Conservation (phyloP, 2,329 filamentous ascomycete species). For the Stemphylium lycopersici region DNA sequence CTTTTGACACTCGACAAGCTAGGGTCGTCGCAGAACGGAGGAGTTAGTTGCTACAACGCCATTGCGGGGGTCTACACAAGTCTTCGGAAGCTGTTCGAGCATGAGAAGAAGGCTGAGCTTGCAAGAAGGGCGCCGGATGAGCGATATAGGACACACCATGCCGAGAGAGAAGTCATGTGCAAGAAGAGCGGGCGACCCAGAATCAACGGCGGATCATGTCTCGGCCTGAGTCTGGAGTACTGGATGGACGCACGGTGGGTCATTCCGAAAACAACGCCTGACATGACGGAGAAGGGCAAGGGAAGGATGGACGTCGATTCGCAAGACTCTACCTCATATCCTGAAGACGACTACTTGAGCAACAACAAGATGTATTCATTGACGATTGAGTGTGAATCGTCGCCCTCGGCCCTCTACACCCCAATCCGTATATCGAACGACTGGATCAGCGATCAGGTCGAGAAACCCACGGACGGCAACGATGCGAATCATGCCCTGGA, state of each 20-base stretch:
- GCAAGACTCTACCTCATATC: slow-evolving; percentile 19
- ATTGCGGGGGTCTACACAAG: slow-evolving; percentile 75
- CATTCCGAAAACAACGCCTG: slow-evolving; percentile 24
- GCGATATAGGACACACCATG: slow-evolving; percentile 52
- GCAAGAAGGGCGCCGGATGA: slow-evolving; percentile 44
- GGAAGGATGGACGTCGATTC: slow-evolving; percentile 46
- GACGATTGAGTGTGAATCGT: slow-evolving; percentile 67
- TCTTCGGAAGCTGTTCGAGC: slow-evolving; percentile 70
- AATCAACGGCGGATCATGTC: slow-evolving; percentile 70
- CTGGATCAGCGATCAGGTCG: slow-evolving; percentile 74
- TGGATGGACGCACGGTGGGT: slow-evolving; percentile 70
- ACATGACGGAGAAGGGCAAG: slow-evolving; percentile 46
- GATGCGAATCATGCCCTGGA: slow-evolving; percentile 45
- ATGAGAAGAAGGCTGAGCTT: slow-evolving; percentile 63
- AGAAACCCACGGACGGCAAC: slow-evolving; percentile 57
- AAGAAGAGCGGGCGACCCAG: slow-evolving; percentile 71
- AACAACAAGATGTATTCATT: slow-evolving; percentile 67
- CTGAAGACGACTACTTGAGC: slow-evolving; percentile 48
- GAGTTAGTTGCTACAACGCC: slow-evolving; percentile 77
- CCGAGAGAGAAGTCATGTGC: slow-evolving; percentile 68
- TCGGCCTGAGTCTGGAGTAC: slow-evolving; percentile 77
- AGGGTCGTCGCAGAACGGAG: slow-evolving; percentile 63
- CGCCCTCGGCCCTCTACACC: slow-evolving; percentile 56
- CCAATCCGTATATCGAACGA: slow-evolving; percentile 73
- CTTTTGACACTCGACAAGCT: slow-evolving; percentile 74